Base-by-base conservation (phyloP, 1,139 yeast genomes). In the Arxiozyma telluris region DNA sequence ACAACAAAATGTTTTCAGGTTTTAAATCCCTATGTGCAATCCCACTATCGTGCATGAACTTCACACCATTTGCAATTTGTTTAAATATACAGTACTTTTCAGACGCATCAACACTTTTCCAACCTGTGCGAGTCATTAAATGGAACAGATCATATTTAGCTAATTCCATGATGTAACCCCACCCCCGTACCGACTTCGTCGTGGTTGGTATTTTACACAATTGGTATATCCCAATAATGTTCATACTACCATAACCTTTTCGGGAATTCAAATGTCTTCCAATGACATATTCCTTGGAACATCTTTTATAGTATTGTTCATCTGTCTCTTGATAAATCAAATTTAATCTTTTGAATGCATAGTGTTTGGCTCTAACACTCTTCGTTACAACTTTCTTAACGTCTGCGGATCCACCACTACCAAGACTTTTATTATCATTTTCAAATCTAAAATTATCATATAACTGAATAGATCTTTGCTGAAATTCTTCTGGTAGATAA, bases 11-110 rank as follows among this genome's bases (percentile, higher is more conserved):
- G 64, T 93, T 93, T 67, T 93, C 98, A 0, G 98, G 97, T 69
- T 93, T 93, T 59, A 93, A 76, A 70, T 93, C 98, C 53, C 98
- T 78, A 69, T 93, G 98, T 17, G 89, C 94, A 54, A 91, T 81
- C 49, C 89, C 87, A 60, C 84, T 81, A 12, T 77, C 73, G 68
- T 91, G 98, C 60, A 91, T 75, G 63, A 87, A 87, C 44, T 77
- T 76, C 46, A 91, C 80, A 27, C 84, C 86, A 30, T 63, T 73
- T 2, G 74, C 71, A 44, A 79, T 69, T 54, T 79, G 79, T 55
- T 74, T 73, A 59, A 80, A 74, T 44, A 80, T 64, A 54, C 79
- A 76, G 34, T 73, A 76, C 34, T 84, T 81, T 57, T 82, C 84
- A 1, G 67, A 61, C 49, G 81, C 79, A 49, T 74, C 76, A 51